Conservation (phyloP, 371 early-diverging fungal species). For the Mycotypha africana region DNA sequence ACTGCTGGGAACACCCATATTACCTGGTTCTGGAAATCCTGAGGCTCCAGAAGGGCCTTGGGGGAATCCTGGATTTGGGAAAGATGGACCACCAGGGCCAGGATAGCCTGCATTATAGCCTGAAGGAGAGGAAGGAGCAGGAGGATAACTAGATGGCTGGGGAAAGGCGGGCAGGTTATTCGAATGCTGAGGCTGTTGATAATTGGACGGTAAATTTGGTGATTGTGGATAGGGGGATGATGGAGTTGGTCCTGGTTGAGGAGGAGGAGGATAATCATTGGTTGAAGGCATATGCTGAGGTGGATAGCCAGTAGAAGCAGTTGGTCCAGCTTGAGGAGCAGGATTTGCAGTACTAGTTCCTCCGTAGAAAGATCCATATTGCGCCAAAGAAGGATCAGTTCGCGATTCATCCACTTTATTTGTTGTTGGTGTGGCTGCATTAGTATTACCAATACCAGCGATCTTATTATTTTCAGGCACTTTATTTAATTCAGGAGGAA, state of each 20-base stretch:
- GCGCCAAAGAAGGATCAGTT: slow-evolving; percentile 11
- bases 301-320: too few species aligned
- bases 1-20: slow-evolving; percentile 2
- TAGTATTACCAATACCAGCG: slow-evolving; percentile 32
- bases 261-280: slow-evolving; percentile 9
- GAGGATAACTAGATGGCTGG: slow-evolving; percentile 9
- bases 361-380: slow-evolving; percentile 24
- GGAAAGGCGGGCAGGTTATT: too few species aligned
- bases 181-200: not conserved
- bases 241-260: not conserved
- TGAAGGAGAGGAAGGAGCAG: slow-evolving; percentile 11
- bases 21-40: not conserved
- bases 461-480: slow-evolving; percentile 38
- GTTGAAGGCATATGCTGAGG: too few species aligned
- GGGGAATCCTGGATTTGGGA: not conserved
- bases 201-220: slow-evolving; percentile 1
- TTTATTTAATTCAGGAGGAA: slow-evolving; percentile 32
- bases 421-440: not conserved
- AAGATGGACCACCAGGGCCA: not conserved
- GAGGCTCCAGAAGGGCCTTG: not conserved
- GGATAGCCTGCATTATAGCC: slow-evolving; percentile 4
- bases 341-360: slow-evolving; percentile 7
- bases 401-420: slow-evolving; percentile 11
- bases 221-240: slow-evolving; percentile 9
- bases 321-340: slow-evolving; percentile 8